phyloP scores from a whole-genome alignment of 208 protist genomes.

The Acanthamoeba lenticulata region DNA sequence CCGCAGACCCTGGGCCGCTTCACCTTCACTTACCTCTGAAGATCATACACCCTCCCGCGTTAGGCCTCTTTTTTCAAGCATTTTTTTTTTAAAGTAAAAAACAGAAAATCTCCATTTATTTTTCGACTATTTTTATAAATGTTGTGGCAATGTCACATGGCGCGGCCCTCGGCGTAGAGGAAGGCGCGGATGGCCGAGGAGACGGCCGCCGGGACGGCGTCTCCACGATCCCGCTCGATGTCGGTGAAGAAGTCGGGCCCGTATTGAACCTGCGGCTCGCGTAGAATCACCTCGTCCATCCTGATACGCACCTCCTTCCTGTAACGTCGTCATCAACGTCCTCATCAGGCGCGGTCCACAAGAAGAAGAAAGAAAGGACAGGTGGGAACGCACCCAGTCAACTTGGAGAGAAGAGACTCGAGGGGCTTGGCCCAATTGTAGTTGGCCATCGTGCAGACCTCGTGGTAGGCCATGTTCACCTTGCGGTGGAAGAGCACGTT shows the following conservation, averaged over 20 bases:
- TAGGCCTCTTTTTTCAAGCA: no score
- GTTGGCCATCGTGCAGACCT: neutral
- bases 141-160: neutral
- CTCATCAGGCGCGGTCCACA: neutral
- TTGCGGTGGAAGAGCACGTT: neutral
- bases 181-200: neutral
- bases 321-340: neutral
- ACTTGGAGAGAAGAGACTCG: neutral
- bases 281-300: neutral
- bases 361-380: neutral
- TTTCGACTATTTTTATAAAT: no score
- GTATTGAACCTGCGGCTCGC: neutral
- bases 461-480: neutral
- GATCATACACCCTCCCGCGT: neutral
- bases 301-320: neutral
- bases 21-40: slow-evolving; percentile 75
- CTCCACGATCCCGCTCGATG: neutral
- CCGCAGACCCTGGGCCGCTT: slow-evolving; percentile 77
- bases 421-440: neutral
- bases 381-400: neutral
- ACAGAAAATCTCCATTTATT: no score
- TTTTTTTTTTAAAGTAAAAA: no score
- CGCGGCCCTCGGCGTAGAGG: neutral
- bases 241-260: neutral
- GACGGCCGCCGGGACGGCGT: neutral